Evolutionary conservation across 768 basidiomycete species (phyloP), one percentile per base, ranked within the genome.

Genomic region (Phylloporus sp.): DNA sequence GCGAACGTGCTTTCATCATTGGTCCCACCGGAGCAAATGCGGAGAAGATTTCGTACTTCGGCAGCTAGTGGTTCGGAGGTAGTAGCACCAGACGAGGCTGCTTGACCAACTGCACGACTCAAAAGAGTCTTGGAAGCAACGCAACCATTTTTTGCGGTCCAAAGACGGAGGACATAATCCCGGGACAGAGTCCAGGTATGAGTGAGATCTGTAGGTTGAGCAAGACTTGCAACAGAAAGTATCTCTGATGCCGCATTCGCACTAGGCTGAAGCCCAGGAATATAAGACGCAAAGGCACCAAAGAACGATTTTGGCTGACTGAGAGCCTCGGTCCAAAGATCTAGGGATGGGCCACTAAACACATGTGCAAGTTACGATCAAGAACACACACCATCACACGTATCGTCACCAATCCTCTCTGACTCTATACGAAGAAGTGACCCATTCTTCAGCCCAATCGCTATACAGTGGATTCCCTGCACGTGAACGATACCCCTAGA

Each of bases 151-250:
- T 85, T 81, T 26, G 84, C 77, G 56, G 88, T 86, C 94, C 94
- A 97, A 38, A 89, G 74, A 34, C 92, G 80, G 36, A 98, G 74
- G 29, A 84, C 86, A 49, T 88, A 80, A 72, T 97, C 92, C 49
- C 92, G 78, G 9, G 94, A 93, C 36, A 98, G 77, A 2, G 92
- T 86, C 81, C 91, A 95, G 20, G 86, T 73, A 59, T 88, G 77
- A 31, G 76, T 79, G 50, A 88, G 75, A 63, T 88, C 87, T 13
- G 85, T 86, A 16, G 88, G 88, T 70, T 84, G 86, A 36, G 86
- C 81, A 66, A 85, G 79, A 39, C 82, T 83, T 6, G 88, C 80
- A 35, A 91, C 73, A 39, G 88, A 82, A 42, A 93, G 73, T 44
- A 89, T 82, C 53, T 86, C 81, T 18, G 80, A 72, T 6, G 77